phyloP scores from a whole-genome alignment of 2,329 filamentous ascomycete genomes.

The Aquanectria penicillioides region DNA sequence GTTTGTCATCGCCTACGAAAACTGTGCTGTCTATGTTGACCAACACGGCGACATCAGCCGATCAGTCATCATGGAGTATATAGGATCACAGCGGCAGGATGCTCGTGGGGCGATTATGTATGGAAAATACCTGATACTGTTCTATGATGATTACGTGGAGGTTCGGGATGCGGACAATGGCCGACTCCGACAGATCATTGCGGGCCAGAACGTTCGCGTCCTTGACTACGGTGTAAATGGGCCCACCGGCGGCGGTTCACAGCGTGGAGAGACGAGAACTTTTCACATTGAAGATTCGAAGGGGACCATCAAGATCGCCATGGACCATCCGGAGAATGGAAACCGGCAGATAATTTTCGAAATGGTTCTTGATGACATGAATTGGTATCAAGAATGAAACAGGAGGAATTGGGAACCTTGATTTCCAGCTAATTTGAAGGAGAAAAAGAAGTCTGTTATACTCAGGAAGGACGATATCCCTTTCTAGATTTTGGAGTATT shows the following conservation, averaged over 20 bases:
- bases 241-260: constrained; percentile 61
- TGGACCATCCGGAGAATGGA: constrained; percentile 91
- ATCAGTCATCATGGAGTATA: constrained; percentile 97
- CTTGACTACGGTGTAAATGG: constrained; percentile 84
- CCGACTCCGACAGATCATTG: constrained; percentile 90
- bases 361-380: constrained; percentile 92
- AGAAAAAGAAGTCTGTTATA: too few species aligned
- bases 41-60: constrained; percentile 96
- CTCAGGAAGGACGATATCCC: too few species aligned
- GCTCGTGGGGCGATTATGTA: constrained; percentile 89
- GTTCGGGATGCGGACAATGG: constrained; percentile 97
- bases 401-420: too few species aligned
- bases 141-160: constrained; percentile 97
- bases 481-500: too few species aligned
- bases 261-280: constrained; percentile 51
- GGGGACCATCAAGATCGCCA: constrained; percentile 89
- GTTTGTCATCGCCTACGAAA: constrained; percentile 92
- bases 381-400: too few species aligned
- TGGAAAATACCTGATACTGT: constrained; percentile 89
- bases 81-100: constrained; percentile 82
- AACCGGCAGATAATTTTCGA: constrained; percentile 91
- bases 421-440: too few species aligned
- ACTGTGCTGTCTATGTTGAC: constrained; percentile 97
- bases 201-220: constrained; percentile 87
- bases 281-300: too few species aligned